Evolutionary conservation across 768 basidiomycete genomes (phyloP).

Genomic region (Macrocybe gigantea): DNA sequence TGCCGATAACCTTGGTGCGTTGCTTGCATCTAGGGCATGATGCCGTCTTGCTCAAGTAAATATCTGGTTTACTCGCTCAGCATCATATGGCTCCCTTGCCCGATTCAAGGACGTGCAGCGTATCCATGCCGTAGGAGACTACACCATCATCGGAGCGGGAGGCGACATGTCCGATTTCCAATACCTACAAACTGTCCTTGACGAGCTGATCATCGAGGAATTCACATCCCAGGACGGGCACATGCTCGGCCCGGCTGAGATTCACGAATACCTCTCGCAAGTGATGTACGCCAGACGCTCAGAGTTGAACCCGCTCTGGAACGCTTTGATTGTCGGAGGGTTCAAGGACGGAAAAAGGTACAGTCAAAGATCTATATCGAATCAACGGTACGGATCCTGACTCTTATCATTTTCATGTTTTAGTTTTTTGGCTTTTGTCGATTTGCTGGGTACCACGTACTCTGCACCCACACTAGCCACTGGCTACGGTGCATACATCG

Average conservation of each 20-base stretch:
- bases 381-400: background rate
- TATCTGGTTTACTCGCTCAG: slow-evolving; percentile 28
- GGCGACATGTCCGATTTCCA: slow-evolving; percentile 99
- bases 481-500: slow-evolving; percentile 90
- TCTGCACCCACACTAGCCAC: slow-evolving; percentile 90
- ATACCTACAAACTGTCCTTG: slow-evolving; percentile 76
- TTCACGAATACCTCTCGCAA: slow-evolving; percentile 88
- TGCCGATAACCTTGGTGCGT: slow-evolving; percentile 90
- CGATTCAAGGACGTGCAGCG: slow-evolving; percentile 94
- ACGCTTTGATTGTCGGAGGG: slow-evolving; percentile 88
- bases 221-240: slow-evolving; percentile 80
- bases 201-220: slow-evolving; percentile 74
- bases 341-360: slow-evolving; percentile 80
- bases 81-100: slow-evolving; percentile 95
- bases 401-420: background rate
- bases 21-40: background rate
- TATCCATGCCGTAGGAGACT: slow-evolving; percentile 75
- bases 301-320: slow-evolving; percentile 95
- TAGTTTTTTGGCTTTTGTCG: slow-evolving; percentile 92
- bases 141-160: slow-evolving; percentile 85
- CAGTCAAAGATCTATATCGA: slow-evolving; percentile 8
- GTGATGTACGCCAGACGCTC: slow-evolving; percentile 86
- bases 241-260: slow-evolving; percentile 76
- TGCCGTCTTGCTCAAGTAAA: background rate
- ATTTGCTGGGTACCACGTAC: slow-evolving; percentile 96